Base-by-base conservation (phyloP, 768 basidiomycete species). In the Leccinellum rugosiceps region DNA sequence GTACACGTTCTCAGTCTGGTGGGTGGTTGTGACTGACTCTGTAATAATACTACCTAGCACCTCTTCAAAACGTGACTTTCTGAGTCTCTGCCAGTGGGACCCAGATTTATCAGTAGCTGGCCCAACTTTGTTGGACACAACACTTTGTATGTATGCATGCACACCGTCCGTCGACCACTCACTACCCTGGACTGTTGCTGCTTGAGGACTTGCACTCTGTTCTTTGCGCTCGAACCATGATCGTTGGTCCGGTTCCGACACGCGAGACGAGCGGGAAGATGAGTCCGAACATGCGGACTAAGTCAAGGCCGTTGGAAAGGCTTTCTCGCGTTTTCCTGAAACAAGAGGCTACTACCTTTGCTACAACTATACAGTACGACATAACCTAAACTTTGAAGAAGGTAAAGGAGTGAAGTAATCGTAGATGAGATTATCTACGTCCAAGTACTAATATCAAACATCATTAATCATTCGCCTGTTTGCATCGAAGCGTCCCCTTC, bases 401-500 rank as follows among this genome's bases (percentile, higher is more conserved):
- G 38, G 41, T n/a, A 41, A 41, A 41, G n/a, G 41, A 41, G 10
- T 41, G 41, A 5, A 41, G 41, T 41, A 11, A 41, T 19, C n/a
- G 41, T 41, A 19, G 41, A 41, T 19, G 6, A 41, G 41, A 41
- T n/a, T 19, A 41, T 41, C 41, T 19, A 41, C 9, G n/a, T 41
- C 9, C 38, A 41, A 41, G 38, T 41, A 41, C 38, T 41, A 41
- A 19, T 19, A 41, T n/a, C n/a, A 9, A 19, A 41, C n/a, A 41
- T 41, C 9, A 41, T 41, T 41, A n/a, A 14, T 41, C n/a, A n/a
- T n/a, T n/a, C n/a, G n/a, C n/a, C 38, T n/a, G 38, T 41, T 19
- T 41, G 38, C 38, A 41, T 41, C n/a, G n/a, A 15, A 51, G 61
- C 60, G 7, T 64, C 61, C 11, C 15, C 32, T 11, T 54, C 61